Percentiles rank a stretch among this genome's conserved stretches.
Evolutionary conservation across 2,329 filamentous ascomycete genomes (phyloP).

Genomic region (Pestalotiopsis fici): DNA sequence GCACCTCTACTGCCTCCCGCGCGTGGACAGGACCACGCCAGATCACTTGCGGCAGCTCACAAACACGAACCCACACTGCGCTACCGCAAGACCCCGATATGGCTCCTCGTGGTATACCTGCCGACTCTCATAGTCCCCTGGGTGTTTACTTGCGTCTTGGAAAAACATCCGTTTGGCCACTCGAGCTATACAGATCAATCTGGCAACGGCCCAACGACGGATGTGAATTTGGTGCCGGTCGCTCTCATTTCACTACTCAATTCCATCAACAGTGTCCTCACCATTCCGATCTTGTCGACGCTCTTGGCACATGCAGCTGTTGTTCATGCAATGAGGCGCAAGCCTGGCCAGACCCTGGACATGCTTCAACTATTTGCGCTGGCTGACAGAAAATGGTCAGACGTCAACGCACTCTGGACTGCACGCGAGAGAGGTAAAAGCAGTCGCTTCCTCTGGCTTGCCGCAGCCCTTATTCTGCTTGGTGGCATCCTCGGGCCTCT

Average conservation of each 20-base stretch:
- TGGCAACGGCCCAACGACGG: slow-evolving; percentile 4
- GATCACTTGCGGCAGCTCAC: background rate
- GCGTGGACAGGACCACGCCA: background rate
- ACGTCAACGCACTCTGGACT: slow-evolving; percentile 10
- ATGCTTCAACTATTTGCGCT: slow-evolving; percentile 21
- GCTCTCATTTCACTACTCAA: slow-evolving; percentile 13
- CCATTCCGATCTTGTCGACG: slow-evolving; percentile 17
- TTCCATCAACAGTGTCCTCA: slow-evolving; percentile 15
- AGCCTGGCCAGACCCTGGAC: slow-evolving; percentile 14
- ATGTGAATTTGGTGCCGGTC: slow-evolving; percentile 7
- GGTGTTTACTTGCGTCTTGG: slow-evolving; percentile 14
- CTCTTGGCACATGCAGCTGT: slow-evolving; percentile 19
- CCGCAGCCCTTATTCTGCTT: slow-evolving; percentile 11
- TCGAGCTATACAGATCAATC: background rate
- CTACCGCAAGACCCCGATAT: slow-evolving; percentile 10
- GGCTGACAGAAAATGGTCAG: slow-evolving; percentile 19
- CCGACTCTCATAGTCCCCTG: slow-evolving; percentile 16
- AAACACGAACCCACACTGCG: slow-evolving; percentile 7
- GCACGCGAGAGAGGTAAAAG: slow-evolving; percentile 7
- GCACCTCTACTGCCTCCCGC: background rate
- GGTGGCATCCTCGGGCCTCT: slow-evolving; percentile 13
- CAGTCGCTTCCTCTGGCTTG: slow-evolving; percentile 14
- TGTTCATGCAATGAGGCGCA: slow-evolving; percentile 17
- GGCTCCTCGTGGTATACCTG: slow-evolving; percentile 11
- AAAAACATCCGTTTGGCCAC: slow-evolving; percentile 1